A percentile compares a stretch with the other conserved stretches of the same genome.
phyloP scores from a whole-genome alignment of 208 protist genomes.

The Leishmania tarentolae region DNA sequence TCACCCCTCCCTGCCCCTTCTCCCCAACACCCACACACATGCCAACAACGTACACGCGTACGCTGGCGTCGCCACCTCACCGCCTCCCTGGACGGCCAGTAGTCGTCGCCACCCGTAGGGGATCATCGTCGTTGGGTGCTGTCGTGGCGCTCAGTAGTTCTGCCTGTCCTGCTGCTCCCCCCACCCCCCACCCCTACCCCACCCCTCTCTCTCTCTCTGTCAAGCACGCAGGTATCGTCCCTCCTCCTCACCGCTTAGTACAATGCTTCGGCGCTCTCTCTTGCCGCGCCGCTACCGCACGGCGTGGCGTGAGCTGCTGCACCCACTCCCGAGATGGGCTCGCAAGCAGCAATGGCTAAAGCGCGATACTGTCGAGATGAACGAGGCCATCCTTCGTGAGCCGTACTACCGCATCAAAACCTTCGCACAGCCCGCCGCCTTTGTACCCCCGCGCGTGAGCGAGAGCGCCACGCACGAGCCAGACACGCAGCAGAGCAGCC shows the following conservation, averaged over 20 bases:
- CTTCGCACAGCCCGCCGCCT: slow-evolving; percentile 31
- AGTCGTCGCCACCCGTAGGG: neutral
- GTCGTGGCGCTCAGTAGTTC: neutral
- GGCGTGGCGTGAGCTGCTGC: slow-evolving; percentile 87
- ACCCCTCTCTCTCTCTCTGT: neutral
- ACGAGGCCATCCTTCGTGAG: slow-evolving; percentile 71
- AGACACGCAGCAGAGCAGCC: slow-evolving; percentile 28
- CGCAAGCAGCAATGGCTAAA: slow-evolving; percentile 85
- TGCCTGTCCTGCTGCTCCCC: neutral
- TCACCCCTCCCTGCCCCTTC: neutral
- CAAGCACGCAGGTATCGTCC: neutral
- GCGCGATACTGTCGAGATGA: slow-evolving; percentile 83
- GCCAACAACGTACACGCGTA: neutral
- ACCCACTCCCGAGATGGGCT: slow-evolving; percentile 65
- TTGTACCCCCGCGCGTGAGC: slow-evolving; percentile 2
- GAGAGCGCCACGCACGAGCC: slow-evolving; percentile 20
- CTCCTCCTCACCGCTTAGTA: neutral
- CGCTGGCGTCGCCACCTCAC: too few species aligned
- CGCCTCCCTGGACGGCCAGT: neutral
- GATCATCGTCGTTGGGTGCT: neutral
- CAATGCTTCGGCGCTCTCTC: slow-evolving; percentile 46
- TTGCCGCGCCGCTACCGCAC: slow-evolving; percentile 61
- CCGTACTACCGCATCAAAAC: slow-evolving; percentile 89
- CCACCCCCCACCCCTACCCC: too few species aligned
- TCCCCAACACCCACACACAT: neutral